Evolutionary conservation across 192 early-diverging fungal genomes (phyloP), one percentile per base, ranked within the genome.

Genomic region (Gaertneriomyces semiglobifer): DNA sequence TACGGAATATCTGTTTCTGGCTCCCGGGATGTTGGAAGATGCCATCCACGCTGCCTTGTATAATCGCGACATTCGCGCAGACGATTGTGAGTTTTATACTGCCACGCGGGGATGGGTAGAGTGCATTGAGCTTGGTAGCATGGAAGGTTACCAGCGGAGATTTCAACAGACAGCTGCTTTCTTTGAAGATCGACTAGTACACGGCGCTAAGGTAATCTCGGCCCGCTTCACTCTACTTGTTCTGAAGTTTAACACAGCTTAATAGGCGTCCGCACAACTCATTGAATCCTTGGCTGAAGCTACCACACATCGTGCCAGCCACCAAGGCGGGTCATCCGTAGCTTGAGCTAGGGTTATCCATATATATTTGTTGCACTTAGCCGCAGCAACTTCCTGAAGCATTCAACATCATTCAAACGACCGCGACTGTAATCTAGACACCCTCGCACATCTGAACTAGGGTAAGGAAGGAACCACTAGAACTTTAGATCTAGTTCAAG

Each of bases 41-140:
- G 82, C 93, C 6, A 92, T 98, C 57, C 74, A 88, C 51, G 86
- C 93, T 1, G 94, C 95, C 4, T 63, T 98, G 11, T 79, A 83
- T 42, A 80, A 84, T 68, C 81, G 85, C 60, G 85, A 92, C 14
- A 79, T 82, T 54, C 74, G 80, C 7, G 71, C 69, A 41, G 80
- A 84, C 52, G 80, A 83, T 52, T 84, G 90, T 80, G 92, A 94
- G 66, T 98, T 96, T 65, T 91, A 91, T 71, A 88, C 90, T n/a
- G 89, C 92, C 7, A 90, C 91, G 3, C 79, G 84, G 40, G 93
- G 93, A 39, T 98, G 96, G 96, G 92, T 90, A 25, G 92, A 96
- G 71, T 91, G 89, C 63, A 93, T 98, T 55, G 86, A 84, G 20
- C 65, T 88, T 57, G 91, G 89, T 1, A 86, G 82, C 39, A 88